These are phyloP conservation scores for Stylosanthes scabra DNA, from an alignment of 331 rosid species.

Conservation along the genomic window DNA sequence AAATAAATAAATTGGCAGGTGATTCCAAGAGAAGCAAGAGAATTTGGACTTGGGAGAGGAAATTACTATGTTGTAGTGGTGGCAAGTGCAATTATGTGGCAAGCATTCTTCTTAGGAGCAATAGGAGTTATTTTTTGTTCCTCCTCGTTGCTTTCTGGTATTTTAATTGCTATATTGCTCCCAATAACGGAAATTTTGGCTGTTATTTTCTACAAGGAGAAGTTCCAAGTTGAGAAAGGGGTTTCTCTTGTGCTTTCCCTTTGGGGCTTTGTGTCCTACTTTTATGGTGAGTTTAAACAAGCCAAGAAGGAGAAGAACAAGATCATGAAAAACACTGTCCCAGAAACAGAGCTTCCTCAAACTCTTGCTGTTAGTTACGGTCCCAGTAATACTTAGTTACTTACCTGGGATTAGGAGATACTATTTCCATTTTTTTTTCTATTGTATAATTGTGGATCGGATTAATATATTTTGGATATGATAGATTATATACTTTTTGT, in stretches of 20 bases:
- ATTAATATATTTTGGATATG: too few species aligned
- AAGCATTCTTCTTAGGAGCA: slow-evolving; percentile 69
- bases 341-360: slow-evolving; percentile 17
- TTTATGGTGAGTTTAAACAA: slow-evolving; percentile 66
- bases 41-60: slow-evolving; percentile 55
- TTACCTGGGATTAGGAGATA: too few species aligned
- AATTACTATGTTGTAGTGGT: slow-evolving; percentile 60
- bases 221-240: slow-evolving; percentile 64
- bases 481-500: too few species aligned
- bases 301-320: slow-evolving; percentile 28
- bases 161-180: slow-evolving; percentile 54
- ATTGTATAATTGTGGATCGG: too few species aligned
- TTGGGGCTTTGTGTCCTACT: slow-evolving; percentile 77
- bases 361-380: background rate
- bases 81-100: slow-evolving; percentile 69
- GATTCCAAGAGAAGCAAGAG: slow-evolving; percentile 70
- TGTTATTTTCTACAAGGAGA: slow-evolving; percentile 68
- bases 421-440: too few species aligned
- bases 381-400: too few species aligned
- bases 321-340: background rate
- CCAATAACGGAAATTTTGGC: slow-evolving; percentile 67
- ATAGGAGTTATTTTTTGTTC: slow-evolving; percentile 71
- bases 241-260: slow-evolving; percentile 66
- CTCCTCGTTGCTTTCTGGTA: slow-evolving; percentile 66
- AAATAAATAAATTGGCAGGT: slow-evolving; percentile 56